Base-by-base conservation (phyloP, 1,284 basidiomycete species). In the Phenoliferia sp. region DNA sequence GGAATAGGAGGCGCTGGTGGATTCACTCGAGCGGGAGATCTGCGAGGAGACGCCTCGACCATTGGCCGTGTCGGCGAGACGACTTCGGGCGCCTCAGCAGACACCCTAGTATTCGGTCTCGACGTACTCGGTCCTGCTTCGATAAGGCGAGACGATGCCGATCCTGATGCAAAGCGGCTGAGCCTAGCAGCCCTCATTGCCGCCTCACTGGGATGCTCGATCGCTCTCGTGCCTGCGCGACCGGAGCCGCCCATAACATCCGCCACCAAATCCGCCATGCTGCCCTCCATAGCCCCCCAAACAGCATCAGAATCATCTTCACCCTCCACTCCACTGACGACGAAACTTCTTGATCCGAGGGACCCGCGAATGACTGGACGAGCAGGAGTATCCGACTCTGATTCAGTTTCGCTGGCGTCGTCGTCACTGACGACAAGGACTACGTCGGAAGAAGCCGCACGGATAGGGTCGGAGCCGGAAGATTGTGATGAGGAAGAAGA, bases 141-240 rank as follows among this genome's bases (percentile, higher is more conserved):
- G n/a, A n/a, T n/a, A n/a, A n/a, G n/a, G n/a, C n/a, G n/a, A n/a
- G n/a, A n/a, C n/a, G n/a, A n/a, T n/a, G n/a, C n/a, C n/a, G n/a
- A n/a, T n/a, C n/a, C 58, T 32, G 57, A 33, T 26, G 33, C 64
- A 35, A 70, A 67, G 1, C 66, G 58, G 4, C 61, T 57, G 10
- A 71, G 54, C 12, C 65, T 64, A 34, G 63, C 63, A 10, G 28
- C 57, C 22, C 65, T 32, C 34, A 68, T 5, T 19, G 57, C 69
- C 10, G 34, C 48, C 29, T 29, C 19, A 31, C 28, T 9, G 9
- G 48, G 26, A 10, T 33, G 15, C 31, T 60, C 35, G n/a, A 26
- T 58, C 56, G 35, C 33, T 34, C 12, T 52, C 39, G n/a, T n/a
- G 17, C 55, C 39, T 31, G 50, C 7, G 0, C n/a, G n/a, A n/a